phyloP scores from a whole-genome alignment of 2,329 filamentous ascomycete genomes.

The Cyphellophora attinorum region DNA sequence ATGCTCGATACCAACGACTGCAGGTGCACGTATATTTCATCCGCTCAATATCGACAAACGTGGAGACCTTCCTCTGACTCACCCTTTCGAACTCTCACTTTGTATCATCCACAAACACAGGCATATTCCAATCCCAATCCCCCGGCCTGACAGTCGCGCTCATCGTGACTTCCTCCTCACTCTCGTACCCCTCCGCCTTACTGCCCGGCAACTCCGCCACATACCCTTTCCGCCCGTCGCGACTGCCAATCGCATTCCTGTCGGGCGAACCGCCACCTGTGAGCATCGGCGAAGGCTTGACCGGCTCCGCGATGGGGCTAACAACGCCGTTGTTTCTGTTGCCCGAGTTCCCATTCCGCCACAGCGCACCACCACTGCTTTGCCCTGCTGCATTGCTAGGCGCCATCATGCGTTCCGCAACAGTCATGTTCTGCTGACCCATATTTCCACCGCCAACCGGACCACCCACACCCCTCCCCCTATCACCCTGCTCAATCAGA shows the following conservation, averaged over 20 bases:
- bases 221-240: too few species aligned
- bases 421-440: not conserved
- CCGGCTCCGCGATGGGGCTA: too few species aligned
- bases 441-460: not conserved
- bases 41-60: too few species aligned
- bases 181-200: slow-evolving; percentile 26
- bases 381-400: too few species aligned
- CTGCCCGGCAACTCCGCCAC: slow-evolving; percentile 19
- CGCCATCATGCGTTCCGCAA: slow-evolving; percentile 6
- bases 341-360: too few species aligned
- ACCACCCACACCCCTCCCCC: not conserved
- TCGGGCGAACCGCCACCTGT: too few species aligned
- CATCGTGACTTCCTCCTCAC: slow-evolving; percentile 37
- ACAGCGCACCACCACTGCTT: too few species aligned
- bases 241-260: too few species aligned
- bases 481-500: slow-evolving; percentile 1
- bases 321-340: too few species aligned
- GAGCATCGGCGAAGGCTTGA: too few species aligned
- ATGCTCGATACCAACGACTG: too few species aligned
- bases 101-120: slow-evolving; percentile 14
- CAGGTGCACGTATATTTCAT: too few species aligned
- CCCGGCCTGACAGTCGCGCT: slow-evolving; percentile 40
- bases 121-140: slow-evolving; percentile 15
- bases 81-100: slow-evolving; percentile 8
- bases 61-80: not conserved